Base-by-base conservation (phyloP, 805 yeast species). In the Ogataea methylovora region DNA sequence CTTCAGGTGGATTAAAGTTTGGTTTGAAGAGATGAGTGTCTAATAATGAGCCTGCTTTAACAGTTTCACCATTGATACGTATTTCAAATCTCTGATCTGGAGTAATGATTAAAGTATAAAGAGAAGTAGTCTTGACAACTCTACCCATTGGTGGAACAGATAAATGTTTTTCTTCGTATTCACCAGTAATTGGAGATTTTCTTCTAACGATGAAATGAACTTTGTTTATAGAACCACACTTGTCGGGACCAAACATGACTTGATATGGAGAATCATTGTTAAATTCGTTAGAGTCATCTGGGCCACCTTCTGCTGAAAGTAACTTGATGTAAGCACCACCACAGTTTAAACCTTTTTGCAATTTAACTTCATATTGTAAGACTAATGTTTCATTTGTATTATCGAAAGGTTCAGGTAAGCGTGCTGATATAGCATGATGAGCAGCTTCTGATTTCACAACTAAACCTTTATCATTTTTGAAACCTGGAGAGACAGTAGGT, bases 181-280 rank as follows among this genome's bases (percentile, higher is more conserved):
- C 67, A 5, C 76, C 78, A 18, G 76, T 65, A 18, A 49, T 40
- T 29, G 76, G 78, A 53, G 73, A 70, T 46, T 67, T 65, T 46
- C 83, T 70, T 37, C 69, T 72, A 39, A 86, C 49, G 36, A 86
- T 83, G 44, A 87, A 74, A 51, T 84, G 94, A 23, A 88, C 79
- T 57, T 77, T 82, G 61, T 86, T 84, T 29, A 80, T 71, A 34
- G 76, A 52, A 3, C 94, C 95, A 61, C 97, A 88, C 54, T 72
- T 76, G 59, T 88, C 97, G 29, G 97, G 97, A 15, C 97, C 97
- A 63, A 88, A 88, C 90, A 88, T 82, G 43, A 88, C 61, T 56
- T 82, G 86, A 60, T 81, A 85, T 2, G 87, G 84, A 4, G 94
- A 70, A 19, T 67, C 76, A 40, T 73, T 71, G 43, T 63, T 66